Conservation (phyloP, 2,329 filamentous ascomycete genomes). For the Chaetomiaceae sp. region DNA sequence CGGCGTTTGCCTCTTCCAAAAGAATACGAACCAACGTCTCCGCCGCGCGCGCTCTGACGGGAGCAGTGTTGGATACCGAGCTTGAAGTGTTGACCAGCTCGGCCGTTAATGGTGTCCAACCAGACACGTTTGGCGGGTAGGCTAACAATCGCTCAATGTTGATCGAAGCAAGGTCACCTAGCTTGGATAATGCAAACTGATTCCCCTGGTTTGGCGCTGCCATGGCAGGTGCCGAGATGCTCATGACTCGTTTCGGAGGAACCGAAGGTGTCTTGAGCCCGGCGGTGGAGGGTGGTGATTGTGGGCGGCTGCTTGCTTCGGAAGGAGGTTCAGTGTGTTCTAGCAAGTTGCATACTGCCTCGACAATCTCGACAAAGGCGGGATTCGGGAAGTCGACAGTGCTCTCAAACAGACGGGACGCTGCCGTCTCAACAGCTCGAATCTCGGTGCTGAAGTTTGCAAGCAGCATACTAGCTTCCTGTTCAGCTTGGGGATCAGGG, state of each 20-base stretch:
- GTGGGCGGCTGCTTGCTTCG: constrained; percentile 33
- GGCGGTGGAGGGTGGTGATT: constrained; percentile 33
- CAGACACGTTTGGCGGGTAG: constrained; percentile 62
- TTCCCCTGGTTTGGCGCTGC: constrained; percentile 56
- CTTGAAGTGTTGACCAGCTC: constrained; percentile 51
- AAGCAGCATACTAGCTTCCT: constrained; percentile 48
- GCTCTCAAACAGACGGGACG: constrained; percentile 81
- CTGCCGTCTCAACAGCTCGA: constrained; percentile 82
- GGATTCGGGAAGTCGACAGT: constrained; percentile 85
- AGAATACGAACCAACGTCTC: constrained; percentile 59
- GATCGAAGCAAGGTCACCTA: constrained; percentile 67
- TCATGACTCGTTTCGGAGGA: constrained; percentile 44
- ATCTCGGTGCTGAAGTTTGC: constrained; percentile 75
- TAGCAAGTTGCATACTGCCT: constrained; percentile 69
- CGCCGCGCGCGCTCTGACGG: constrained; percentile 57
- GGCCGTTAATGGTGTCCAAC: constrained; percentile 66
- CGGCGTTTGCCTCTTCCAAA: constrained; percentile 54
- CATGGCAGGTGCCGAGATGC: constrained; percentile 42
- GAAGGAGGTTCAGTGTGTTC: constrained; percentile 35
- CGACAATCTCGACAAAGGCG: constrained; percentile 72
- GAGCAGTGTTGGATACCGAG: constrained; percentile 43
- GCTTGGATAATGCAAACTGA: constrained; percentile 66
- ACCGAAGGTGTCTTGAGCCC: constrained; percentile 35
- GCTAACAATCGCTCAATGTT: constrained; percentile 71
- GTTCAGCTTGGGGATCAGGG: constrained; percentile 46